These are phyloP conservation scores for Emmonsiellopsis sp. DNA, from an alignment of 2,329 filamentous ascomycete species.

Conservation along the genomic window DNA sequence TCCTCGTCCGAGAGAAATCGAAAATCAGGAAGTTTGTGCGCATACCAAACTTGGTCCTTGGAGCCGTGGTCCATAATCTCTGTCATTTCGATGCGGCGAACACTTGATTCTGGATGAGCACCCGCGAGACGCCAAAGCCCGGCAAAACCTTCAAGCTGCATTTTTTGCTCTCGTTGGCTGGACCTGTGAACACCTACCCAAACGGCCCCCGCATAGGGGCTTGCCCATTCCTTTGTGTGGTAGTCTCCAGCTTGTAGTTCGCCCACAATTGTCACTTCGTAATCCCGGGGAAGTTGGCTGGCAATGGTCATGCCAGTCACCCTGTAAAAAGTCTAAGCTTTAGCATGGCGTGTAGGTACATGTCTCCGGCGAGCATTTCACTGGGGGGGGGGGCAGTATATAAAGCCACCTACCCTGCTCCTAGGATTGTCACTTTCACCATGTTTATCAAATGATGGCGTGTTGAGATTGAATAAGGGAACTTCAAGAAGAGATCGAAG, in stretches of 20 bases:
- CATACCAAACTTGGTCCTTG: constrained; percentile 6
- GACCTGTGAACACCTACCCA: background rate
- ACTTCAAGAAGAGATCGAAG: too few species aligned
- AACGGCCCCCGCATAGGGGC: constrained; percentile 20
- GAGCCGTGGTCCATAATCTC: background rate
- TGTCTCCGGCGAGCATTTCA: too few species aligned
- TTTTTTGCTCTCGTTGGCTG: background rate
- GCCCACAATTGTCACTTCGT: constrained; percentile 26
- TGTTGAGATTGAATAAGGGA: too few species aligned
- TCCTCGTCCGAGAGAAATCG: constrained; percentile 1
- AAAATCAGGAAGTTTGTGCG: constrained; percentile 5
- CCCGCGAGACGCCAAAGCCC: background rate
- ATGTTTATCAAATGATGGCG: background rate
- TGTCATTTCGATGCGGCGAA: background rate
- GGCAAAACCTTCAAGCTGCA: background rate
- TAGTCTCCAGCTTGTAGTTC: constrained; percentile 23
- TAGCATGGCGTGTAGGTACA: background rate
- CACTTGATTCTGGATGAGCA: constrained; percentile 5
- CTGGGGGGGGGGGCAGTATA: background rate
- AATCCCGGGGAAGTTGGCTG: constrained; percentile 16
- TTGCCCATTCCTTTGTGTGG: constrained; percentile 20
- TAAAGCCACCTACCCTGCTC: constrained; percentile 5
- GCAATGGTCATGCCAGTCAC: constrained; percentile 21
- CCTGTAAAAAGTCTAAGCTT: background rate
- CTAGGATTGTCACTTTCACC: constrained; percentile 7